Evolutionary conservation across 2,329 filamentous ascomycete species (phyloP).

Genomic region (Xylaria sp.): DNA sequence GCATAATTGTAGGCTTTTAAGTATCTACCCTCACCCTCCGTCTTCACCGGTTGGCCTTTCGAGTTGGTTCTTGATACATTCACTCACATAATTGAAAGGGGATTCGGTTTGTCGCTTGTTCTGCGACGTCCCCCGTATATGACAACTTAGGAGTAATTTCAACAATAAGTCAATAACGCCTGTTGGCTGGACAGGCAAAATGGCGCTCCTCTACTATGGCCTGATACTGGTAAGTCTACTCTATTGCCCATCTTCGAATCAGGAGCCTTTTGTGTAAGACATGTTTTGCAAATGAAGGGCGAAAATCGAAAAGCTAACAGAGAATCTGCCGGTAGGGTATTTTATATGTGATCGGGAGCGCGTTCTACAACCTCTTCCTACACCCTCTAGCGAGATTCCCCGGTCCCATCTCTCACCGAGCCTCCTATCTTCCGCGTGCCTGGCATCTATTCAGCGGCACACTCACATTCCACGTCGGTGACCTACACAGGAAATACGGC

Average conservation of each 20-base stretch:
- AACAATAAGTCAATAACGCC: slow-evolving; percentile 18
- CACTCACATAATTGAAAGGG: slow-evolving; percentile 15
- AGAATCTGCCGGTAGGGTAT: slow-evolving; percentile 30
- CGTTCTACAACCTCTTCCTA: slow-evolving; percentile 47
- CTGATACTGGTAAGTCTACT: slow-evolving; percentile 32
- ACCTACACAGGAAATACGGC: slow-evolving; percentile 54
- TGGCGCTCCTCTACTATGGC: slow-evolving; percentile 36
- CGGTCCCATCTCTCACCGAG: slow-evolving; percentile 46
- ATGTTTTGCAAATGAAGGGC: not conserved
- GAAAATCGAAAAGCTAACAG: slow-evolving; percentile 27
- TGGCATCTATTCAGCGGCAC: slow-evolving; percentile 42
- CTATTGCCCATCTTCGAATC: not conserved
- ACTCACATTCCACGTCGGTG: slow-evolving; percentile 43
- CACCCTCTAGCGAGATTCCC: slow-evolving; percentile 46
- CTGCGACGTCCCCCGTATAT: slow-evolving; percentile 2
- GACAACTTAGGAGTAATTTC: slow-evolving; percentile 13
- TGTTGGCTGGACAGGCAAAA: slow-evolving; percentile 34
- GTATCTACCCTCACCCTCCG: slow-evolving; percentile 29
- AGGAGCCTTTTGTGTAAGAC: not conserved
- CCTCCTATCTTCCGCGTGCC: slow-evolving; percentile 42
- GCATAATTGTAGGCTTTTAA: slow-evolving; percentile 29
- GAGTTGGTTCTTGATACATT: slow-evolving; percentile 17
- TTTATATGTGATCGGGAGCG: slow-evolving; percentile 37
- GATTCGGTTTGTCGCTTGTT: slow-evolving; percentile 14
- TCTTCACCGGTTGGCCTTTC: slow-evolving; percentile 3